Conservation (phyloP, 1,139 yeast species). For the Starmera stellimalicola region DNA sequence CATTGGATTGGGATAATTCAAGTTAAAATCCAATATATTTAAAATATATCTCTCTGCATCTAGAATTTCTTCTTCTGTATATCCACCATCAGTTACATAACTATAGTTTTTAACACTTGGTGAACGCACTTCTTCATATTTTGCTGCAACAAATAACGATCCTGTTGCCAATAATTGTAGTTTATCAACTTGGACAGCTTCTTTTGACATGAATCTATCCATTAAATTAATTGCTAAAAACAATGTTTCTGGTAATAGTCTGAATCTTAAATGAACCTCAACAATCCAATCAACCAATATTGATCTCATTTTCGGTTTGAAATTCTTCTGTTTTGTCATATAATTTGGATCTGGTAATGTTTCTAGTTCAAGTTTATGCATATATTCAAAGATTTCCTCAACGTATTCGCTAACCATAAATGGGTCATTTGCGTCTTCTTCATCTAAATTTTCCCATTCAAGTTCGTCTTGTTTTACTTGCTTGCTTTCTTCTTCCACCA, state of each 20-base stretch:
- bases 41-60: constrained; percentile 81
- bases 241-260: constrained; percentile 83
- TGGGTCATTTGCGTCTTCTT: constrained; percentile 87
- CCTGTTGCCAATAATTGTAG: constrained; percentile 88
- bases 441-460: constrained; percentile 87
- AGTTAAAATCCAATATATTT: constrained; percentile 65
- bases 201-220: constrained; percentile 83
- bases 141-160: constrained; percentile 84
- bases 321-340: constrained; percentile 62
- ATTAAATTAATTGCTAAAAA: constrained; percentile 81
- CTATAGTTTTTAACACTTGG: constrained; percentile 90
- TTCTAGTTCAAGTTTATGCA: constrained; percentile 62
- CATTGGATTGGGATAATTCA: constrained; percentile 91
- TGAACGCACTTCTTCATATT: constrained; percentile 88
- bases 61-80: constrained; percentile 77
- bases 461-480: constrained; percentile 28
- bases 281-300: constrained; percentile 93
- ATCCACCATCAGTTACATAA: constrained; percentile 62
- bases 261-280: constrained; percentile 81
- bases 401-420: constrained; percentile 93
- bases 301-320: constrained; percentile 79
- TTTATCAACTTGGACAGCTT: constrained; percentile 73
- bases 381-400: constrained; percentile 72
- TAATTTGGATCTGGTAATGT: constrained; percentile 77
- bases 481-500: neutral